phyloP scores from a whole-genome alignment of 768 basidiomycete species.

The Pisolithus sp. region DNA sequence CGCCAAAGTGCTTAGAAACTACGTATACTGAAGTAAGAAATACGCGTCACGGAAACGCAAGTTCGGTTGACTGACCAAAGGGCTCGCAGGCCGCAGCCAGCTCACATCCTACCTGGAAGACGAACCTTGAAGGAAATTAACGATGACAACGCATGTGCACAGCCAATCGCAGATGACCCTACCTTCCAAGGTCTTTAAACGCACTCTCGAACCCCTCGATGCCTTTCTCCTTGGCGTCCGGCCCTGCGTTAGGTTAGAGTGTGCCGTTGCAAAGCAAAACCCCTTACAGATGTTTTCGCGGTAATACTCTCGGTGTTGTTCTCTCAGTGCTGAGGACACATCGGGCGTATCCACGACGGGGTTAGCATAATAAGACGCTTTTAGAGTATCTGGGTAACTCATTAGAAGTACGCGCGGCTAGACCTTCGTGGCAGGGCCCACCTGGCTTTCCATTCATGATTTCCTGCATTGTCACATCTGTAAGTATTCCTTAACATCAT shows the following conservation, averaged over 20 bases:
- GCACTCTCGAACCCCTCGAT: constrained; percentile 77
- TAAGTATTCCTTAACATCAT: not conserved
- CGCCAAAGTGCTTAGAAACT: constrained; percentile 64
- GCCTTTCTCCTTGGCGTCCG: constrained; percentile 45
- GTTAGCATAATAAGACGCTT: constrained; percentile 90
- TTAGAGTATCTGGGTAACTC: constrained; percentile 59
- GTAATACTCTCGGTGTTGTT: constrained; percentile 77
- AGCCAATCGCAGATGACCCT: not conserved
- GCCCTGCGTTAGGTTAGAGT: constrained; percentile 45
- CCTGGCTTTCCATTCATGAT: constrained; percentile 94
- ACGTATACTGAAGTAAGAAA: constrained; percentile 3
- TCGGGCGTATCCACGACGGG: constrained; percentile 62
- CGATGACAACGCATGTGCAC: not conserved
- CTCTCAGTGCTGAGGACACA: constrained; percentile 50
- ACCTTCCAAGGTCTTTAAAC: constrained; percentile 83
- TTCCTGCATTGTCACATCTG: constrained; percentile 43
- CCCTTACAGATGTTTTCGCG: constrained; percentile 77
- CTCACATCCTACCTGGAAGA: constrained; percentile 77
- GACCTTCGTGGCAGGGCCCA: constrained; percentile 17
- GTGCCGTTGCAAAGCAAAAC: not conserved
- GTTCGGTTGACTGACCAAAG: constrained; percentile 52
- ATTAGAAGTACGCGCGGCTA: not conserved
- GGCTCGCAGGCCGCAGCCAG: constrained; percentile 86
- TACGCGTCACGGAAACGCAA: not conserved
- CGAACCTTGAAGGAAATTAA: constrained; percentile 41